Evolutionary conservation across 192 early-diverging fungal species (phyloP), one percentile per base, ranked within the genome.

Genomic region (Backusella sp.): DNA sequence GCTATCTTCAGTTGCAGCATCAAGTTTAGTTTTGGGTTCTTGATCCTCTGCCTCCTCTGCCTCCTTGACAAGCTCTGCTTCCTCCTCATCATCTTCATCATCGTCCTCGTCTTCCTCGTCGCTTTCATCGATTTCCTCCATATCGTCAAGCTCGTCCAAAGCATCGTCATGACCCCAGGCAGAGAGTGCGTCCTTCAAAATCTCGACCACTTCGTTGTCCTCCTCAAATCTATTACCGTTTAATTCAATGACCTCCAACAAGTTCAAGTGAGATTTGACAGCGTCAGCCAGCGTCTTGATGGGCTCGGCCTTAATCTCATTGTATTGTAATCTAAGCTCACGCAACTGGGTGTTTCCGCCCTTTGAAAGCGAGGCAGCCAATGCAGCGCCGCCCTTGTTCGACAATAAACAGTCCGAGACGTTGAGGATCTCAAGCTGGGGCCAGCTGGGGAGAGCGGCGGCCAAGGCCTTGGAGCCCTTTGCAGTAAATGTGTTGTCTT

Each of bases 401-500:
- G 91, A 90, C 53, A 97, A 84, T 56, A 98, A 87, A 81, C 96
- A 97, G 77, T 99, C 97, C 30, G 95, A 94, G 44, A 99, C 78
- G 80, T 99, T 96, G 28, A 99, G 87, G 19, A 78, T 72, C 71
- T 89, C 90, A 44, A 99, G 81, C 0, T 92, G 70, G n/a, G 88
- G 84, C 97, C 97, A 99, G 11, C 82, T 80, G 9, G 88, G 79
- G 44, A 99, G 82, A 4, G 92, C 92, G 21, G 83, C 76, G 6
- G 96, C 94, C 73, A 99, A 87, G 14, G 94, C 94, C 17, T 76
- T 68, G 36, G 94, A 93, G 21, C 97, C 97, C 21, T 82, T 81
- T 37, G 87, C 85, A 3, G 96, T 96, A 71, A 99, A 97, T 0
- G 97, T 99, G 84, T 99, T 99, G 80, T 99, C 97, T 84, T 99